These are phyloP conservation scores for Setomelanomma holmii DNA, from an alignment of 2,329 filamentous ascomycete species.

Conservation along the genomic window DNA sequence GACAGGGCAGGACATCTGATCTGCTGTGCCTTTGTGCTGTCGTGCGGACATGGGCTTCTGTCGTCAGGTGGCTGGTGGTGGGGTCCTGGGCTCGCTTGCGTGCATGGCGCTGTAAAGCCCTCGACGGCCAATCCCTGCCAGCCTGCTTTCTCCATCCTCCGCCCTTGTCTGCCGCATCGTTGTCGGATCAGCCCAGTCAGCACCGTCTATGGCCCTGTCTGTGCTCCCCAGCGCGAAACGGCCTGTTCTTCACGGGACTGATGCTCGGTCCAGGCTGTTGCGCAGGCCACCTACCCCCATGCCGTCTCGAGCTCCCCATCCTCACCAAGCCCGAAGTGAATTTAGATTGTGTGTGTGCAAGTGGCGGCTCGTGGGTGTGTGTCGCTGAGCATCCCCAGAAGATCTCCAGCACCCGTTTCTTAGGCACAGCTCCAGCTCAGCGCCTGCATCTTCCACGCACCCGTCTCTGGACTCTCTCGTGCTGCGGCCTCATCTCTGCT, in stretches of 20 bases:
- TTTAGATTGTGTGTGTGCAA: constrained; percentile 47
- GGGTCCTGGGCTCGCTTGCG: constrained; percentile 42
- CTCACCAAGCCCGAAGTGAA: constrained; percentile 43
- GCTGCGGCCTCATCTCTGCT: constrained; percentile 22
- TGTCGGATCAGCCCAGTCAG: constrained; percentile 45
- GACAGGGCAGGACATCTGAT: constrained; percentile 20
- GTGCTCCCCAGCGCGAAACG: constrained; percentile 29
- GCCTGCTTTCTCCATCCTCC: constrained; percentile 14
- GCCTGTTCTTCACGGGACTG: constrained; percentile 32
- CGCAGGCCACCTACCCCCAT: constrained; percentile 36
- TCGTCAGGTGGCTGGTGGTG: constrained; percentile 38
- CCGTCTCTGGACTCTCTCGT: constrained; percentile 21
- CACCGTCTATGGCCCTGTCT: constrained; percentile 31
- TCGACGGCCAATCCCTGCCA: constrained; percentile 27
- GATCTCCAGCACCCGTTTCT: constrained; percentile 45
- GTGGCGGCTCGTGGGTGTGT: constrained; percentile 40
- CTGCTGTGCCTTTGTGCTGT: constrained; percentile 27
- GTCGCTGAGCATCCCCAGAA: constrained; percentile 37
- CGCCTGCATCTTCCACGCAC: constrained; percentile 28
- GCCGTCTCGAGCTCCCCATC: constrained; percentile 33
- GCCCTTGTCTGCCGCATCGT: constrained; percentile 34
- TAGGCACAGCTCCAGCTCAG: constrained; percentile 18
- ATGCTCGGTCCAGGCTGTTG: constrained; percentile 35
- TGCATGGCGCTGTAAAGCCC: constrained; percentile 29
- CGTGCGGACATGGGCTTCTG: constrained; percentile 20